Conservation (phyloP, 148 eudicot species). For the Rhododendron kiyosumense region DNA sequence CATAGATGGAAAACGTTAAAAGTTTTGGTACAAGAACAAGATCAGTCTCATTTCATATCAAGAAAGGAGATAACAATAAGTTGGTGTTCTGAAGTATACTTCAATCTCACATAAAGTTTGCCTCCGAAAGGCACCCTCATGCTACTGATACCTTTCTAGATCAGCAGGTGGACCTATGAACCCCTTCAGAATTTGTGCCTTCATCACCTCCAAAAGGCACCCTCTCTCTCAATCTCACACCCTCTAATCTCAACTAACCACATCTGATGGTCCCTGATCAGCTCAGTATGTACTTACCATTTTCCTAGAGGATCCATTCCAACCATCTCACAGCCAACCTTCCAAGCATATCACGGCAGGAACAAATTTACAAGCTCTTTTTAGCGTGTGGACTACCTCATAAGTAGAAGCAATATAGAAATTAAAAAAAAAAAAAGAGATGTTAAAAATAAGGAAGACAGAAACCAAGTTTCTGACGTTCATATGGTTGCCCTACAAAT, state of each 20-base stretch:
- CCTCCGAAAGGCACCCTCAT: neutral
- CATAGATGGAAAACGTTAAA: neutral
- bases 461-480: neutral
- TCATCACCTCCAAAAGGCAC: neutral
- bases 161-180: neutral
- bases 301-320: neutral
- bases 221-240: neutral
- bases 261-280: neutral
- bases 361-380: neutral
- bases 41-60: neutral
- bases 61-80: neutral
- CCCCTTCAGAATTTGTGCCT: neutral
- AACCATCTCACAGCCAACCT: neutral
- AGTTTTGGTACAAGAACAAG: neutral
- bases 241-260: neutral
- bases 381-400: neutral
- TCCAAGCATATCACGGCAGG: neutral
- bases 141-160: neutral
- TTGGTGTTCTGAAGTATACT: neutral
- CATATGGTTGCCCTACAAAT: slow-evolving; percentile 3
- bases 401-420: neutral
- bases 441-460: neutral
- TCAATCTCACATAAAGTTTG: neutral
- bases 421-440: neutral
- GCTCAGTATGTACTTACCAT: neutral